Evolutionary conservation across 2,329 filamentous ascomycete species (phyloP).

Genomic region (Pseudophaeomoniella oleicola): DNA sequence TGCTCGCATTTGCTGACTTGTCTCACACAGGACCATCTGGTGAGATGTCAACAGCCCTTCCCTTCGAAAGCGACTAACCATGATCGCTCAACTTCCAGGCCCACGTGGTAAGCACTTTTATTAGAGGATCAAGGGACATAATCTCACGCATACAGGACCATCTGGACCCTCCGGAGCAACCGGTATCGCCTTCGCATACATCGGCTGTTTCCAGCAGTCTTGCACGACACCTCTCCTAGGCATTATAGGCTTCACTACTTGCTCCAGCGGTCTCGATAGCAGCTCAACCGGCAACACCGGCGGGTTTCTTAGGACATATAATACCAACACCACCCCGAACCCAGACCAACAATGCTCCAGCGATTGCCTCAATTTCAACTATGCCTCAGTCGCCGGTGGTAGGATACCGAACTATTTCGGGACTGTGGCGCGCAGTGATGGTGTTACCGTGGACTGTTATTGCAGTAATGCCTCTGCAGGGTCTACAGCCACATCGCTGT

Average conservation of each 20-base stretch:
- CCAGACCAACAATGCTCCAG: conserved; percentile 6
- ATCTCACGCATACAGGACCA: not conserved
- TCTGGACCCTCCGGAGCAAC: conserved; percentile 1
- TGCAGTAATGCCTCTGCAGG: conserved; percentile 5
- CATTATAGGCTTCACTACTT: not conserved
- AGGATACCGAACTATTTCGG: conserved; percentile 7
- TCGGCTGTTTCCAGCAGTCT: conserved; percentile 6
- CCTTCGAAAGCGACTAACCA: too few species aligned
- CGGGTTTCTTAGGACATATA: conserved; percentile 5
- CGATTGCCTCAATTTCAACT: conserved; percentile 3
- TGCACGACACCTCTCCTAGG: conserved; percentile 1
- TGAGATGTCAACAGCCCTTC: too few species aligned
- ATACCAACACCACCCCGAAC: conserved; percentile 3
- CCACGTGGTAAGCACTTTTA: too few species aligned
- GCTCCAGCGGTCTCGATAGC: conserved; percentile 1
- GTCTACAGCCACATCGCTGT: not conserved
- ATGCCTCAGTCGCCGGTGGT: not conserved
- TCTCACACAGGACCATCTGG: too few species aligned
- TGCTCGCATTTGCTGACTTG: too few species aligned
- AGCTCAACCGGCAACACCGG: conserved; percentile 1
- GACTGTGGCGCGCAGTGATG: conserved; percentile 2
- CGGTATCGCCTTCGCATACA: conserved; percentile 5
- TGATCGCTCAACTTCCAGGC: too few species aligned
- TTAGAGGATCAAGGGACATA: too few species aligned
- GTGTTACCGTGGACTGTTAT: conserved; percentile 5